Evolutionary conservation across 495 filamentous ascomycete species (phyloP), one percentile per base, ranked within the genome.

Genomic region (Podospora pseudoanserina): DNA sequence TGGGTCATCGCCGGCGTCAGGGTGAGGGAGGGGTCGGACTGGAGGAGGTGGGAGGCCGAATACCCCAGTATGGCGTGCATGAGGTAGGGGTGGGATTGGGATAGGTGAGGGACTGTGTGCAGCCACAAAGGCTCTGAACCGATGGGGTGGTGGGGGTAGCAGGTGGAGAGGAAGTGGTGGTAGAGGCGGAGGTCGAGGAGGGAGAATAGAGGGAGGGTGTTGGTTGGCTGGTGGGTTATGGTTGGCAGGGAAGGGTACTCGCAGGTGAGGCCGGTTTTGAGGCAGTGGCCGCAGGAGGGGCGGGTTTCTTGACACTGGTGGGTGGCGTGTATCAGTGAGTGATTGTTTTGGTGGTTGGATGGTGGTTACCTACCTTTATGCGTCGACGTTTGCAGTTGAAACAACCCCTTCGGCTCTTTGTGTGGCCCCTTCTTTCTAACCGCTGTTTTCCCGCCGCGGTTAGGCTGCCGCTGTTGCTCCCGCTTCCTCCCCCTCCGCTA

Each of bases 341-440:
- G 9, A 13, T 16, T 16, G 2, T 11, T 3, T 49, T 18, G 9
- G 39, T 16, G 39, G 9, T 49, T 11, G 1, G 30, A 66, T 30
- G 23, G 23, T 23, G 23, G 1, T 23, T 23, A 23, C 23, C 23
- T 74, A 82, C 83, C 82, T 89, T 90, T 71, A 90, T 88, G 67
- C 83, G 79, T 11, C 87, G 78, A 56, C 81, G 77, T 74, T 90
- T 90, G 81, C 88, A 90, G 75, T 87, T 87, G 68, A 83, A 87
- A 71, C 88, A 90, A 1, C 87, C 88, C n/a, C 82, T 75, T 3
- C 88, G 78, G 30, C 85, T 88, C 73, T 90, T 90, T 1, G 83
- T 88, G 66, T 89, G 87, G 0, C 83, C 82, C 44, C 79, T 64
- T 54, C 82, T 71, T 72, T 84, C 81, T n/a, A 80, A 64, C 57